Evolutionary conservation across 1,139 yeast species (phyloP).

Genomic region (Schizosaccharomyces versatilis): DNA sequence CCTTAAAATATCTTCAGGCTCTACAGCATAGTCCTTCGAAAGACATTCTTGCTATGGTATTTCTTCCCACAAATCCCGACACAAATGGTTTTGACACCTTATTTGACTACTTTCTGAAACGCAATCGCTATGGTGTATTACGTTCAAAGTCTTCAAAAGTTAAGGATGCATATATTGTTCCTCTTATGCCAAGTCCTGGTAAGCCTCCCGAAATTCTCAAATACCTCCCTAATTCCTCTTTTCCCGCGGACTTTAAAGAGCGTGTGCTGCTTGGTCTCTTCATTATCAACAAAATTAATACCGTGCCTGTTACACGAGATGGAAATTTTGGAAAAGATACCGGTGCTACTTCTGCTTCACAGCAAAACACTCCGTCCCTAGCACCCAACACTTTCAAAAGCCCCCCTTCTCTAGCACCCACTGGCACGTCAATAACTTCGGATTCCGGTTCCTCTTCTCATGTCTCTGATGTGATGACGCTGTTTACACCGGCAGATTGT

Average conservation of each 20-base stretch:
- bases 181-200: background rate
- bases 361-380: background rate
- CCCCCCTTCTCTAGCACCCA: background rate
- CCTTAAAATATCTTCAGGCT: background rate
- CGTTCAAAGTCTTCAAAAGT: background rate
- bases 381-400: background rate
- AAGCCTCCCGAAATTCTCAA: background rate
- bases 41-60: background rate
- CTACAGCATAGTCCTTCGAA: background rate
- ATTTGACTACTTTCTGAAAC: background rate
- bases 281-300: background rate
- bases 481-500: background rate
- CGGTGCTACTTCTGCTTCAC: background rate
- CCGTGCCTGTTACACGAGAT: background rate
- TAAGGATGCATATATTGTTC: background rate
- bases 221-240: background rate
- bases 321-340: background rate
- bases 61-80: background rate
- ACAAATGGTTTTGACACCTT: background rate
- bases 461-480: background rate
- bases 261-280: background rate
- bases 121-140: constrained; percentile 2
- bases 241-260: background rate
- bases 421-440: too few relatives aligned
- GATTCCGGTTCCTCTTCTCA: background rate